Evolutionary conservation across 1,139 yeast genomes (phyloP).

Genomic region (Komagataea norvegica): DNA sequence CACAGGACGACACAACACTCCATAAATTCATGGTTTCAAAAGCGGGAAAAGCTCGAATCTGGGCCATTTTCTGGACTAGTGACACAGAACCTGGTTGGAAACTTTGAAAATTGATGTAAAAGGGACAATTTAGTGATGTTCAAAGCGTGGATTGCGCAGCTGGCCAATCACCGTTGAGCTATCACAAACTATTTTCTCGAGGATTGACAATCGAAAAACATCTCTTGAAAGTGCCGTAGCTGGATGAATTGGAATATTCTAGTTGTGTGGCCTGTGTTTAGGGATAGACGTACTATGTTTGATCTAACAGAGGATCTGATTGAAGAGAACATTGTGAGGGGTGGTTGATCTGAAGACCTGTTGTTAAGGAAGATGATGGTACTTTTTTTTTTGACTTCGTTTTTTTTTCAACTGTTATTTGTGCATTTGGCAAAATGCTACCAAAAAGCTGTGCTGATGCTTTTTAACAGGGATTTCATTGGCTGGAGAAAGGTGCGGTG

Average conservation of each 20-base stretch:
- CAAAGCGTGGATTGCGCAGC: neutral
- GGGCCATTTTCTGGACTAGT: neutral
- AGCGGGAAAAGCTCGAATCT: neutral
- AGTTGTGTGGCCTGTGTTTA: neutral
- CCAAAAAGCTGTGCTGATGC: slow-evolving; percentile 1
- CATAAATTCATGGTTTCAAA: too few species aligned
- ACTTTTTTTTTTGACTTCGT: slow-evolving; percentile 4
- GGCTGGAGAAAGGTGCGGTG: slow-evolving; percentile 9
- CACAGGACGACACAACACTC: too few species aligned
- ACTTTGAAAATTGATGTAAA: too few species aligned
- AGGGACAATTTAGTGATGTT: neutral
- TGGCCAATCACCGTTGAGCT: slow-evolving; percentile 11
- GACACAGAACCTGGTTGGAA: too few species aligned
- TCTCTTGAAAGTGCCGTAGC: too few species aligned
- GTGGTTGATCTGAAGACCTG: slow-evolving; percentile 7
- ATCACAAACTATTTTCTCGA: slow-evolving; percentile 5
- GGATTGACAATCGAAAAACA: neutral
- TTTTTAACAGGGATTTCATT: slow-evolving; percentile 13
- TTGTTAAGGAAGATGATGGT: neutral
- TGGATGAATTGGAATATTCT: neutral
- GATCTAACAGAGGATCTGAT: slow-evolving; percentile 29
- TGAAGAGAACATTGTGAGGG: slow-evolving; percentile 25
- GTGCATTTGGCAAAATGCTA: neutral
- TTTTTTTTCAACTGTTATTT: neutral
- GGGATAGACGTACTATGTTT: slow-evolving; percentile 24